Evolutionary conservation across 257 asterid genomes (phyloP), one percentile per base, ranked within the genome.

Genomic region (Lithospermum erythrorhizon): DNA sequence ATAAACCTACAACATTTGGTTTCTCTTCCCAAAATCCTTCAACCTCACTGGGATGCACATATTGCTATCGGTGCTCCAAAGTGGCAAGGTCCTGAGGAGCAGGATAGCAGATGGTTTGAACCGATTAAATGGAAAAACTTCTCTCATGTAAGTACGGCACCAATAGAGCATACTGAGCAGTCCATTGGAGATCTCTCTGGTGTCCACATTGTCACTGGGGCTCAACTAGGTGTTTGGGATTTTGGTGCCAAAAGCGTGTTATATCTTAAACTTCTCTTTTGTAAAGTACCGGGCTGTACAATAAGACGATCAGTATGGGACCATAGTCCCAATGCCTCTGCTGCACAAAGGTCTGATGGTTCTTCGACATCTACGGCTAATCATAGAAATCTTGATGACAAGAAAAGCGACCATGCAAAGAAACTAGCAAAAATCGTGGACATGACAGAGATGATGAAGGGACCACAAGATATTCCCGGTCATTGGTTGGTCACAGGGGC

Each of bases 51-150:
- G 98, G 96, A 91, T 53, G 23, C 96, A 0, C 98, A 91, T 80
- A 63, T 91, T 76, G 95, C 98, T 37, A 91, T 91, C 19, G 98
- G 98, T 27, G 95, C 98, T 7, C 98, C 98, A 9, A 84, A 75
- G 73, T 91, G 95, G 98, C 93, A 86, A 67, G 98, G 98, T 7
- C 98, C 98, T 0, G 98, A 93, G 65, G 98, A 93, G 79, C 98
- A 93, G 68, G 98, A 93, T 65, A 89, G 98, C 82, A 77, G 98
- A 64, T 93, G 98, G 98, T 93, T 93, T 55, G 98, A 93, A 64
- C 98, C 98, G 1, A 89, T 93, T 32, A 93, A 93, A 75, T 93
- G 98, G 98, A 93, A 89, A 58, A 93, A 80, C 61, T 93, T 88
- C 69, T 93, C 98, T 45, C 98, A 93, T 16, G 95, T 93, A 17